Percentiles rank a stretch among this genome's conserved stretches.
phyloP scores from a whole-genome alignment of 2,329 filamentous ascomycete species.

The Drechmeria coniospora region DNA sequence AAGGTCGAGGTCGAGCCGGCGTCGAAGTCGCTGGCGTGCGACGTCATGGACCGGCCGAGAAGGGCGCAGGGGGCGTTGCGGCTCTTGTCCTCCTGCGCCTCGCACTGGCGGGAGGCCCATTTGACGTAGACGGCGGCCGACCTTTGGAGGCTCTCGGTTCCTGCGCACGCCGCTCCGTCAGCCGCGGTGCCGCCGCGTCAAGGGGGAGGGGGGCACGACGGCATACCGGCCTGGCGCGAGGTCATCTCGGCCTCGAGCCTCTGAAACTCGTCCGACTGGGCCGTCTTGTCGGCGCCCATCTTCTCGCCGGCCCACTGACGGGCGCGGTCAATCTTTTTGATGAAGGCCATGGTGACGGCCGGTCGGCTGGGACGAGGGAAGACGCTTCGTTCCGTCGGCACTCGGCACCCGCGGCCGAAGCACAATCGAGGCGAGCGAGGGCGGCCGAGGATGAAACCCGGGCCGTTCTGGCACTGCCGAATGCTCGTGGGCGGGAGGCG shows the following conservation, averaged over 20 bases:
- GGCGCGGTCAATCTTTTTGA: constrained; percentile 85
- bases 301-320: constrained; percentile 97
- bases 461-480: no score
- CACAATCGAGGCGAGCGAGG: no score
- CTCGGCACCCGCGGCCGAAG: no score
- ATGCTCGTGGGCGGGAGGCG: no score
- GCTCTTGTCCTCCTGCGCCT: constrained; percentile 69
- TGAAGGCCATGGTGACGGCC: constrained; percentile 33
- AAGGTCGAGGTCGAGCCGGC: constrained; percentile 83
- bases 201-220: not conserved
- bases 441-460: no score
- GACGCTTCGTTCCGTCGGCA: no score
- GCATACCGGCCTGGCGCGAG: constrained; percentile 69
- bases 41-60: constrained; percentile 72
- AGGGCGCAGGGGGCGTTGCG: constrained; percentile 68
- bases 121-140: constrained; percentile 80
- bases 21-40: constrained; percentile 86
- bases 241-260: constrained; percentile 80
- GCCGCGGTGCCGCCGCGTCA: not conserved
- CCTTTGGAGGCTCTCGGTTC: constrained; percentile 78
- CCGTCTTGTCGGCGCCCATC: constrained; percentile 87
- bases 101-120: constrained; percentile 69
- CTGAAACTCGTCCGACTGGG: constrained; percentile 81
- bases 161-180: constrained; percentile 25
- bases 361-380: no score